Conservation (phyloP, 1,284 basidiomycete genomes). For the Waitea zeae region DNA sequence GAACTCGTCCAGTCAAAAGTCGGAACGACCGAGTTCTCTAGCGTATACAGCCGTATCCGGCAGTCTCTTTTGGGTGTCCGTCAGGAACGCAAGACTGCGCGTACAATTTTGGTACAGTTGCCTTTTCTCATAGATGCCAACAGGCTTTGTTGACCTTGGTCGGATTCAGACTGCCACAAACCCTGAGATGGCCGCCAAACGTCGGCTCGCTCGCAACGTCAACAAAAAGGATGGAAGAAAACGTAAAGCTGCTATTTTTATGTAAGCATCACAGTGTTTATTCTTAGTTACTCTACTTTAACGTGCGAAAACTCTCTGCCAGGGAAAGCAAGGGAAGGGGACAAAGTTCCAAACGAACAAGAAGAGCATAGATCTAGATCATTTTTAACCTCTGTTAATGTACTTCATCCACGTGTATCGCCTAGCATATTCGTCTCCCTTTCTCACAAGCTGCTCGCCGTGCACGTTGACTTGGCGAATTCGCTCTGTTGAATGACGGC, state of each 20-base stretch:
- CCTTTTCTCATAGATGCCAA: not conserved
- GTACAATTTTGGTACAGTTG: slow-evolving; percentile 35
- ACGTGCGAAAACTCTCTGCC: too few species aligned
- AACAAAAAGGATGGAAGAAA: slow-evolving; percentile 74
- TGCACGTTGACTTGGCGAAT: too few species aligned
- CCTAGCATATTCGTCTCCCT: too few species aligned
- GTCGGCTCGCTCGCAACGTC: slow-evolving; percentile 49
- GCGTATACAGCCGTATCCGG: slow-evolving; percentile 65
- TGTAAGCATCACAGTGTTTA: too few species aligned
- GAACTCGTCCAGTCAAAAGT: slow-evolving; percentile 79
- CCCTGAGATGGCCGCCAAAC: slow-evolving; percentile 62
- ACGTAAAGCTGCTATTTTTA: slow-evolving; percentile 25
- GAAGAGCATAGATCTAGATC: too few species aligned
- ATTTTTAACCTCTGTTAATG: too few species aligned
- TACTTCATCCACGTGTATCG: too few species aligned
- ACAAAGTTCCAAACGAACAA: too few species aligned
- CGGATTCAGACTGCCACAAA: slow-evolving; percentile 50
- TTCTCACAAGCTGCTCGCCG: too few species aligned
- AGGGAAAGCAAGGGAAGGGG: not conserved
- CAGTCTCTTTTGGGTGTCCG: slow-evolving; percentile 54
- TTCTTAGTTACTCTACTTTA: too few species aligned
- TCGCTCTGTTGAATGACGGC: too few species aligned
- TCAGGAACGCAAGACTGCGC: slow-evolving; percentile 53
- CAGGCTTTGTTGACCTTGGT: slow-evolving; percentile 2
- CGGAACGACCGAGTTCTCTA: slow-evolving; percentile 68